Conservation (phyloP, 495 filamentous ascomycete species). For the Penicillium crystallinum region DNA sequence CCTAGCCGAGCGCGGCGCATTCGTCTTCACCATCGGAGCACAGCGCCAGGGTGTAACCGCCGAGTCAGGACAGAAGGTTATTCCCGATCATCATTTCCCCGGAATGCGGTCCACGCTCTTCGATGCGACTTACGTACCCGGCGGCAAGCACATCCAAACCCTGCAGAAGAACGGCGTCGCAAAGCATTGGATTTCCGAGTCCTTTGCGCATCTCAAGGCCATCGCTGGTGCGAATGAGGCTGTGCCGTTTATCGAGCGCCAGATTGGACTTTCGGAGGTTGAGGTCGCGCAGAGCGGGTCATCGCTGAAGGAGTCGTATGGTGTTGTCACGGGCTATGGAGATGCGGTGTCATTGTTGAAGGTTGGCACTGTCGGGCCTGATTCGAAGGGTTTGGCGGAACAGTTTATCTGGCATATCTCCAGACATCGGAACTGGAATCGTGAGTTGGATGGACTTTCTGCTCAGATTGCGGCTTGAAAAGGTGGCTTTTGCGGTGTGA, state of each 20-base stretch:
- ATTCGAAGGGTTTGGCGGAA: conserved; percentile 58
- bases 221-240: conserved; percentile 71
- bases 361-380: conserved; percentile 26
- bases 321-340: conserved; percentile 33
- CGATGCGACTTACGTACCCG: conserved; percentile 76
- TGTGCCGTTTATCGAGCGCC: conserved; percentile 55
- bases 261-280: conserved; percentile 49
- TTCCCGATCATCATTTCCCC: conserved; percentile 76
- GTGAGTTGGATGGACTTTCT: conserved; percentile 65
- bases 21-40: conserved; percentile 69
- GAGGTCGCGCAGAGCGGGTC: conserved; percentile 43
- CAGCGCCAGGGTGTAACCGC: conserved; percentile 51
- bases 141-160: conserved; percentile 57
- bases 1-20: conserved; percentile 55
- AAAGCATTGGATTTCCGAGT: conserved; percentile 78
- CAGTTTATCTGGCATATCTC: conserved; percentile 62
- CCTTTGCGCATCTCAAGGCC: conserved; percentile 74
- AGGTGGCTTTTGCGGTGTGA: neutral
- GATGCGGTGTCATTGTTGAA: conserved; percentile 39
- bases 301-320: conserved; percentile 56
- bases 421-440: conserved; percentile 62
- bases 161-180: conserved; percentile 71
- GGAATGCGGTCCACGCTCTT: conserved; percentile 83
- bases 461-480: conserved; percentile 32
- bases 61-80: conserved; percentile 46